These are phyloP conservation scores for Pseudoscleropodium purum DNA, from an alignment of 225 moss, liverwort and hornwort species.

Conservation along the genomic window DNA sequence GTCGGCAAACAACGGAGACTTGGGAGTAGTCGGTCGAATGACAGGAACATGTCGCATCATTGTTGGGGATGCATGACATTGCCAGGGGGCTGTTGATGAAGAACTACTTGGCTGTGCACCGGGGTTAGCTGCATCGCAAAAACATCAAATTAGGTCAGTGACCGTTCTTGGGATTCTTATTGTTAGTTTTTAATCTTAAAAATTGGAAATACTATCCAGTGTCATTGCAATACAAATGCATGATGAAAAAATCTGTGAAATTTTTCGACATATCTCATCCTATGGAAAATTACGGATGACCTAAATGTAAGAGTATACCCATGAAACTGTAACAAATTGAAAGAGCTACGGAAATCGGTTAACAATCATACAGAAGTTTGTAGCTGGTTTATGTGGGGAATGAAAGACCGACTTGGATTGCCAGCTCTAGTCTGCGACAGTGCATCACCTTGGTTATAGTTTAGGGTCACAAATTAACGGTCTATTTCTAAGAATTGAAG, in stretches of 20 bases:
- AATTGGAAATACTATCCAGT: not conserved
- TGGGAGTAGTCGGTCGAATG: constrained; percentile 69
- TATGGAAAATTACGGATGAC: not conserved
- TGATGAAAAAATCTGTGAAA: not conserved
- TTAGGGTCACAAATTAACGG: not conserved
- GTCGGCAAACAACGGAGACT: constrained; percentile 75
- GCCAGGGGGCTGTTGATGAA: not conserved
- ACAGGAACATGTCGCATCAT: constrained; percentile 49
- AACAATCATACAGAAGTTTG: not conserved
- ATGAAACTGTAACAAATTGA: not conserved
- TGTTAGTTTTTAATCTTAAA: too few species aligned
- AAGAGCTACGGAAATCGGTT: not conserved
- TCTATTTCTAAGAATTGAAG: not conserved
- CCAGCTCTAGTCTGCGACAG: not conserved
- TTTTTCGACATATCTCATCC: not conserved
- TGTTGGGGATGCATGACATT: constrained; percentile 21
- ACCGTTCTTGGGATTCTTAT: not conserved
- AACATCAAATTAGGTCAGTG: not conserved
- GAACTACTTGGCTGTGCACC: constrained; percentile 21
- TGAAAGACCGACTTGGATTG: not conserved
- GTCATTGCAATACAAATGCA: too few species aligned
- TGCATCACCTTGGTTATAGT: not conserved
- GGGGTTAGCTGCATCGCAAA: not conserved
- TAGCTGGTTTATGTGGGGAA: not conserved
- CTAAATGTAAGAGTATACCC: not conserved